Evolutionary conservation across 2,329 filamentous ascomycete genomes (phyloP).

Genomic region (Aureobasidium sp.): DNA sequence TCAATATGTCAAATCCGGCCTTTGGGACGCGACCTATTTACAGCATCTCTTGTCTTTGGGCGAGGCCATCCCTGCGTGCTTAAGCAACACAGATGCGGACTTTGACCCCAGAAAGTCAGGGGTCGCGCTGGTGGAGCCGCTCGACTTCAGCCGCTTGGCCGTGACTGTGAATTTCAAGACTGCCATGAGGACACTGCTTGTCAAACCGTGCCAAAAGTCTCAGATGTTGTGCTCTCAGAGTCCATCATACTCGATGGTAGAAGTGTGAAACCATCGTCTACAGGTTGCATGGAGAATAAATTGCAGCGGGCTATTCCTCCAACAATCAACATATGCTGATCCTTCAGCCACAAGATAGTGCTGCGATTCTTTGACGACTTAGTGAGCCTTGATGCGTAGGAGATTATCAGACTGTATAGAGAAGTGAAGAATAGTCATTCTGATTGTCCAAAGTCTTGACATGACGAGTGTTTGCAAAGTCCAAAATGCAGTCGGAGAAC

Average conservation of each 20-base stretch:
- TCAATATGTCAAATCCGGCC: no score
- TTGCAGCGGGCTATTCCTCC: no score
- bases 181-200: background rate
- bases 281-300: no score
- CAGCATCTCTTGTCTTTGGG: background rate
- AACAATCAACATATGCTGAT: no score
- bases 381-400: no score
- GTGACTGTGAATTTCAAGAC: background rate
- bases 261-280: no score
- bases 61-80: background rate
- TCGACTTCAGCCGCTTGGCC: background rate
- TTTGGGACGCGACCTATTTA: background rate
- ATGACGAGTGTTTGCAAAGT: background rate
- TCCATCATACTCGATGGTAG: background rate
- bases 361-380: no score
- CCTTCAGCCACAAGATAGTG: no score
- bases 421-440: no score
- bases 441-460: no score
- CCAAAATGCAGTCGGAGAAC: background rate
- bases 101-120: background rate
- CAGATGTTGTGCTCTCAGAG: background rate
- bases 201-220: background rate
- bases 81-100: background rate
- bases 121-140: background rate
- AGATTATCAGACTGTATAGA: no score